Evolutionary conservation across 441 rosid species (phyloP), one percentile per base, ranked within the genome.

Genomic region (Populus hybrid): DNA sequence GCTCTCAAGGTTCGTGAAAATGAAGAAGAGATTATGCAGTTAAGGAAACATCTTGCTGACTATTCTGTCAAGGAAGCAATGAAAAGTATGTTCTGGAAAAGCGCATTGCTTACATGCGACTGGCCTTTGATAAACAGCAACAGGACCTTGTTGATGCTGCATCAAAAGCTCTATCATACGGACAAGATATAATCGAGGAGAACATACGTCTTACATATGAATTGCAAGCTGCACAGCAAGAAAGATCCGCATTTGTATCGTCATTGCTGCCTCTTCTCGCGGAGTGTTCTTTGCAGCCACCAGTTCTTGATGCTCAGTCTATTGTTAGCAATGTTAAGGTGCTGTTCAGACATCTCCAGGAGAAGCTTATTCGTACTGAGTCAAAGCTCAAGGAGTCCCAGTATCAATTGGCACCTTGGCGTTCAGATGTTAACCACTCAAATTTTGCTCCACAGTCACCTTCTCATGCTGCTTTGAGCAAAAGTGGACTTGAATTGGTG

Each of bases 91-190:
- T 90, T 81, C 81, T 94, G 85, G 98, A 93, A 81, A 97, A 90
- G 87, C 97, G 97, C 78, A 94, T 97, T 77, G 93, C 98, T 36
- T 89, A 90, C 82, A 90, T 97, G 99, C 97, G 98, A 63, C 85
- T 93, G 99, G 99, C 99, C 86, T 97, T 97, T 86, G 99, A 94
- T 88, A 99, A 93, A 81, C 99, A 97, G 78, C 99, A 94, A 73
- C 97, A 94, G 75, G 99, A 97, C 83, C 97, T 93, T 79, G 94
- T 94, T 74, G 99, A 97, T 89, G 97, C 99, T 80, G 94, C 99
- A 64, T 90, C 99, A 12, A 93, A 97, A 88, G 94, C 99, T 81
- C 95, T 94, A 70, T 90, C 99, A 10, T 97, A 94, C 82, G 89
- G 99, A 82, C 99, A 97, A 83, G 99, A 94, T 82, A 92, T 97